Conservation (phyloP, 805 yeast species). For the Nakazawaea wyomingensis region DNA sequence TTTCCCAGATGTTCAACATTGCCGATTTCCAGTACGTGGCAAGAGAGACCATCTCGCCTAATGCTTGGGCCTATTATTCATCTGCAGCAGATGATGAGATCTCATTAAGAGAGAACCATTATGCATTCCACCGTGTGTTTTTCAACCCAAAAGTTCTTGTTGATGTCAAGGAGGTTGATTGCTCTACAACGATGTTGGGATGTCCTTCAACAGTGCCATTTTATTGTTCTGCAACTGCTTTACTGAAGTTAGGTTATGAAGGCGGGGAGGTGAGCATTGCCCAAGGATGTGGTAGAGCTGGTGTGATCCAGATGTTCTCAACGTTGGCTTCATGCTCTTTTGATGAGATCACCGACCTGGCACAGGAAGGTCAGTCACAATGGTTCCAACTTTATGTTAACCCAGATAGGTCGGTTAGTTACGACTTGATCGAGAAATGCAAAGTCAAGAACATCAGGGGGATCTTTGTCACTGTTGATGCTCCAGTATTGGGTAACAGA, state of each 20-base stretch:
- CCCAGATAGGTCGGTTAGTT: slow-evolving; percentile 25
- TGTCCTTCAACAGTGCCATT: slow-evolving; percentile 66
- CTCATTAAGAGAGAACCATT: slow-evolving; percentile 83
- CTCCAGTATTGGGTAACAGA: slow-evolving; percentile 38
- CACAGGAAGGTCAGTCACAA: slow-evolving; percentile 30
- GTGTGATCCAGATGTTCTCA: slow-evolving; percentile 39
- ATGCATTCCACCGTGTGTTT: slow-evolving; percentile 81
- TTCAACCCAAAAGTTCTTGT: slow-evolving; percentile 81
- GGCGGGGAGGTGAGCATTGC: slow-evolving; percentile 90
- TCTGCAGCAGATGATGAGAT: slow-evolving; percentile 93
- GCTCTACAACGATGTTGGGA: slow-evolving; percentile 72
- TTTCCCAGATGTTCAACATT: slow-evolving; percentile 66
- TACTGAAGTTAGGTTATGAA: slow-evolving; percentile 86
- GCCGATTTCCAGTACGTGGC: slow-evolving; percentile 89
- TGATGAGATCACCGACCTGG: slow-evolving; percentile 36
- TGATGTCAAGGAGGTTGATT: slow-evolving; percentile 71
- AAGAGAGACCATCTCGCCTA: slow-evolving; percentile 63
- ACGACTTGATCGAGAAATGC: slow-evolving; percentile 27
- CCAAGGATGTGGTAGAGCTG: slow-evolving; percentile 67
- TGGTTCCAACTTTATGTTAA: slow-evolving; percentile 38
- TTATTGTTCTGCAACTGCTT: slow-evolving; percentile 87
- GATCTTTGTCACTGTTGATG: slow-evolving; percentile 36
- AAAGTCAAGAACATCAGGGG: slow-evolving; percentile 29
- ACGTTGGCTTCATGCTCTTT: slow-evolving; percentile 40
- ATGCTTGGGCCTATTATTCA: slow-evolving; percentile 92